phyloP scores from a whole-genome alignment of 2,329 filamentous ascomycete genomes.

The Penicillium sp. region DNA sequence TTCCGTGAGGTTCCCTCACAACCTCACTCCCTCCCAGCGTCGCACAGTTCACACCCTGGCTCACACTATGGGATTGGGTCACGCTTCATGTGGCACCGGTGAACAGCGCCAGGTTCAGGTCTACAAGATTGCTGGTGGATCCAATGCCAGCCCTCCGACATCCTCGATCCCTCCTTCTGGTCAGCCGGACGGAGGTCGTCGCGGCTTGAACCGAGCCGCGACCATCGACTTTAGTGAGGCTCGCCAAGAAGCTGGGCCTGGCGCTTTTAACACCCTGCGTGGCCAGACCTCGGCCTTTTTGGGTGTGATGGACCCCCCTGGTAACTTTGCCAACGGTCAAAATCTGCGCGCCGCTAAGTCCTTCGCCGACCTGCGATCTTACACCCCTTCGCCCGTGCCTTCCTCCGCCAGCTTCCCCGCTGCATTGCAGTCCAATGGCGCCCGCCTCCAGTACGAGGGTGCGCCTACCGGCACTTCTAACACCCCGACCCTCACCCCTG shows the following conservation, averaged over 20 bases:
- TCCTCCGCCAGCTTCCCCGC: conserved; percentile 86
- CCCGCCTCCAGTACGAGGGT: conserved; percentile 61
- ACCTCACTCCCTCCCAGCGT: conserved; percentile 77
- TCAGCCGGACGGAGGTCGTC: conserved; percentile 74
- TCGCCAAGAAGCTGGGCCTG: conserved; percentile 64
- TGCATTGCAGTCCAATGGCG: conserved; percentile 62
- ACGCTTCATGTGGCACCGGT: conserved; percentile 83
- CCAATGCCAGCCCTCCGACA: conserved; percentile 61
- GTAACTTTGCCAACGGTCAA: conserved; percentile 65
- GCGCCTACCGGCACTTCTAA: conserved; percentile 58
- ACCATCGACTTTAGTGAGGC: conserved; percentile 93
- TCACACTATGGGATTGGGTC: conserved; percentile 89
- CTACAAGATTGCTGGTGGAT: conserved; percentile 57
- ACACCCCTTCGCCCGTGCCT: conserved; percentile 87
- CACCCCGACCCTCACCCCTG: conserved; percentile 66
- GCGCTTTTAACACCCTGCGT: conserved; percentile 69
- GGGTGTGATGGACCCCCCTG: conserved; percentile 77
- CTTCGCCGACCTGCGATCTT: conserved; percentile 90
- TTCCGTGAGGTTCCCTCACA: conserved; percentile 77
- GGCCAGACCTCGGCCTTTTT: conserved; percentile 79
- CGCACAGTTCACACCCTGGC: conserved; percentile 90
- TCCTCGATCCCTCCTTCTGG: conserved; percentile 62
- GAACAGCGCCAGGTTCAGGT: conserved; percentile 90
- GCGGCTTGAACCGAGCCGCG: conserved; percentile 87
- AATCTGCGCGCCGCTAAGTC: conserved; percentile 93